Conservation (phyloP, 1,284 basidiomycete species). For the Trametes sp. region DNA sequence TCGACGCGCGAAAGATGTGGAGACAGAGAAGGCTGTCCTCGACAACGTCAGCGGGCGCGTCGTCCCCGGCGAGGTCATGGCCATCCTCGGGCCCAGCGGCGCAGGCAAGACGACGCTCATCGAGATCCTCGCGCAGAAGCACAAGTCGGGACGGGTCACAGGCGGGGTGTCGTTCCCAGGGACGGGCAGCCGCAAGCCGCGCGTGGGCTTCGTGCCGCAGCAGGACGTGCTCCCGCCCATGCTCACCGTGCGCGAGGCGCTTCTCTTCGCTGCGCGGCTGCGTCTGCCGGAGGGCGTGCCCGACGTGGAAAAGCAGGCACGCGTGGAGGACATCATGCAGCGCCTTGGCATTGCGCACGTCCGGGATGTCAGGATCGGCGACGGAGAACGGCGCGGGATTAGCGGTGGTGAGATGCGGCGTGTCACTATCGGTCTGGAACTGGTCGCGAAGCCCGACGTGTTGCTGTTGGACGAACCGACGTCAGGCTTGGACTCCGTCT, state of each 20-base stretch:
- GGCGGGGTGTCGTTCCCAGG: conserved; percentile 71
- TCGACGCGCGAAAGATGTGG: conserved; percentile 27
- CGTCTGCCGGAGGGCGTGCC: conserved; percentile 85
- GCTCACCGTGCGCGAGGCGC: conserved; percentile 84
- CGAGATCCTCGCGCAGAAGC: conserved; percentile 93
- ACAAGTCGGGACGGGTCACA: conserved; percentile 75
- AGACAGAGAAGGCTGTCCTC: conserved; percentile 73
- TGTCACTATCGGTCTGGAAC: conserved; percentile 84
- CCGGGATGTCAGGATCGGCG: conserved; percentile 80
- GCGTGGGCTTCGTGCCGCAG: conserved; percentile 87
- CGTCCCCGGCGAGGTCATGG: conserved; percentile 82
- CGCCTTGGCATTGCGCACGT: conserved; percentile 80
- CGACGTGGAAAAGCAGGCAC: conserved; percentile 67
- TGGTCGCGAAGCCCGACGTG: conserved; percentile 83
- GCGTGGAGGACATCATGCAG: conserved; percentile 73
- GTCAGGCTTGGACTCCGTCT: conserved; percentile 85
- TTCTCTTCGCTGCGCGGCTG: conserved; percentile 84
- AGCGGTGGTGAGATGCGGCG: conserved; percentile 88
- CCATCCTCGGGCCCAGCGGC: conserved; percentile 87
- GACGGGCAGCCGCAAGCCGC: conserved; percentile 48
- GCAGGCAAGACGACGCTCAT: conserved; percentile 96
- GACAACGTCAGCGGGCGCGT: conserved; percentile 75
- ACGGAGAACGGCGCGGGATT: conserved; percentile 82
- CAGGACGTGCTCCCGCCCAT: conserved; percentile 82
- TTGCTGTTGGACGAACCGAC: conserved; percentile 88